phyloP scores from a whole-genome alignment of 192 early-diverging fungal species.

The Coemansia sp. region DNA sequence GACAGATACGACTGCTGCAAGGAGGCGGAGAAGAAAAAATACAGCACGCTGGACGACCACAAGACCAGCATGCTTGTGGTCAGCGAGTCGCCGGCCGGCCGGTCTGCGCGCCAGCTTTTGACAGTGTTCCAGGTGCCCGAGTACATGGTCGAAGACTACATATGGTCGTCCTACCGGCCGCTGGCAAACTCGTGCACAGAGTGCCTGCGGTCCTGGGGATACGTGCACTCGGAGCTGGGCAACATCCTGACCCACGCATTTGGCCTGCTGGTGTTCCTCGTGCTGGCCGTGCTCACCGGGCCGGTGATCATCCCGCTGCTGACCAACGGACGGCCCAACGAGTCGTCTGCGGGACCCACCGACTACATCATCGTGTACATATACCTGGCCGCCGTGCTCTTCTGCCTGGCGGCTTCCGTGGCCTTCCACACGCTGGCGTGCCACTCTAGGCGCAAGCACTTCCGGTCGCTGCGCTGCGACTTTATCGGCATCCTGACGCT shows the following conservation, averaged over 20 bases:
- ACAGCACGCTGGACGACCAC: background rate
- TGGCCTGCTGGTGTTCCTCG: slow-evolving; percentile 61
- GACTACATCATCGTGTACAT: slow-evolving; percentile 72
- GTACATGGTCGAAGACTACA: slow-evolving; percentile 79
- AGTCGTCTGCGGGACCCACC: slow-evolving; percentile 23
- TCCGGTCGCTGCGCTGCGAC: slow-evolving; percentile 66
- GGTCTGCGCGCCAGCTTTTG: slow-evolving; percentile 22
- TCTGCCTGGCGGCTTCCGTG: slow-evolving; percentile 75
- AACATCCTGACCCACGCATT: slow-evolving; percentile 86
- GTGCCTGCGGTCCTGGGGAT: slow-evolving; percentile 73
- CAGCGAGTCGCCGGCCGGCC: background rate
- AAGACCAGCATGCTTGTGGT: slow-evolving; percentile 7
- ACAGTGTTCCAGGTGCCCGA: slow-evolving; percentile 57
- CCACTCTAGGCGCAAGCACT: slow-evolving; percentile 62
- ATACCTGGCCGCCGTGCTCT: slow-evolving; percentile 74
- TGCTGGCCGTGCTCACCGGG: slow-evolving; percentile 51
- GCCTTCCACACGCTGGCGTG: slow-evolving; percentile 80
- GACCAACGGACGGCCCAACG: background rate
- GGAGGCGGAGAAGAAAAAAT: background rate
- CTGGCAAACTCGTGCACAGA: slow-evolving; percentile 65
- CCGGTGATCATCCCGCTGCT: slow-evolving; percentile 32
- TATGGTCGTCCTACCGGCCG: slow-evolving; percentile 75
- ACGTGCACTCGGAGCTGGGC: slow-evolving; percentile 89
- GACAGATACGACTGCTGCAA: background rate
- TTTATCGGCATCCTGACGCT: slow-evolving; percentile 88